These are phyloP conservation scores for Rosellinia necatrix DNA, from an alignment of 2,329 filamentous ascomycete species.

Conservation along the genomic window DNA sequence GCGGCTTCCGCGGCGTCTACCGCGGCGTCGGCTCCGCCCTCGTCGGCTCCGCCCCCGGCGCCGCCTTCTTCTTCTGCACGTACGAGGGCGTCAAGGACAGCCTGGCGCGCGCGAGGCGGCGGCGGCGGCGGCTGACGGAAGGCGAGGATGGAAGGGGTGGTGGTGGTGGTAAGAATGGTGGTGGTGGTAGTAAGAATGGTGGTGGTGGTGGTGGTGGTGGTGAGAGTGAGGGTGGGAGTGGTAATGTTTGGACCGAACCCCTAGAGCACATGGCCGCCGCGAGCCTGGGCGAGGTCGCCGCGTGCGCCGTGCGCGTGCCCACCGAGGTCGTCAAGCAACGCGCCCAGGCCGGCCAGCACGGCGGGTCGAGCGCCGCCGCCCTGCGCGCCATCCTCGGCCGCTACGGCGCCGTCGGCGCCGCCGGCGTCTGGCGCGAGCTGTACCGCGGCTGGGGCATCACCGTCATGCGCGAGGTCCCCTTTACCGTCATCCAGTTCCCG, in stretches of 20 bases:
- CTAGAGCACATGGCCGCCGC: slow-evolving; percentile 82
- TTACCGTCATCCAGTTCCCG: slow-evolving; percentile 96
- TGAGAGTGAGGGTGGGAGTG: slow-evolving; percentile 36
- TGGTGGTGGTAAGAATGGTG: slow-evolving; percentile 33
- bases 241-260: slow-evolving; percentile 37
- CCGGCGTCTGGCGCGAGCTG: slow-evolving; percentile 75
- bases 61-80: slow-evolving; percentile 95
- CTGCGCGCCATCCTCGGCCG: slow-evolving; percentile 70
- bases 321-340: slow-evolving; percentile 98
- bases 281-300: slow-evolving; percentile 84
- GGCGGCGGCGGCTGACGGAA: slow-evolving; percentile 1
- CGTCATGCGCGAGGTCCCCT: slow-evolving; percentile 93
- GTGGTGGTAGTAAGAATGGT: no score
- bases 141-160: slow-evolving; percentile 35
- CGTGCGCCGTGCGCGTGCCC: slow-evolving; percentile 88
- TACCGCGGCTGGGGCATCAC: slow-evolving; percentile 94
- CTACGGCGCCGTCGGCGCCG: slow-evolving; percentile 49
- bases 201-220: no score
- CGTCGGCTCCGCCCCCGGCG: slow-evolving; percentile 89
- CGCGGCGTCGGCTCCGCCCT: slow-evolving; percentile 87
- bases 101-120: slow-evolving; percentile 15
- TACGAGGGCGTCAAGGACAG: slow-evolving; percentile 75
- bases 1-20: slow-evolving; percentile 92
- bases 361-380: slow-evolving; percentile 68
- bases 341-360: slow-evolving; percentile 84